Conservation (phyloP, 1,284 basidiomycete species). For the Ceraceosorus guamensis region DNA sequence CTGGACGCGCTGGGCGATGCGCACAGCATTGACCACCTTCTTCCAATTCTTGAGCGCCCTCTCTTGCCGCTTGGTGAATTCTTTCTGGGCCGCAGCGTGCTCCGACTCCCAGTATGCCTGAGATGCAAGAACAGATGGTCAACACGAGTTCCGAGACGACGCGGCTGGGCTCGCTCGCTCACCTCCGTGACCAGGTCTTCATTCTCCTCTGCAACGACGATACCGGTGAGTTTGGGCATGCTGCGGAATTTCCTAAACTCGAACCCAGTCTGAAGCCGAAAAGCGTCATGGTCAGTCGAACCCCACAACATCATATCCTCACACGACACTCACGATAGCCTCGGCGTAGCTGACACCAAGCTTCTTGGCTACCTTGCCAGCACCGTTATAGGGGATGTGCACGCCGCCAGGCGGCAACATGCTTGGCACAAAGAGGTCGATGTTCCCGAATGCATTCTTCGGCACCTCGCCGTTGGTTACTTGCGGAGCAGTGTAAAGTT, state of each 20-base stretch:
- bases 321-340: slow-evolving; percentile 63
- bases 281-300: neutral
- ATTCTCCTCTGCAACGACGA: slow-evolving; percentile 78
- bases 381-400: slow-evolving; percentile 64
- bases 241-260: slow-evolving; percentile 89
- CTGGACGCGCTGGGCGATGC: slow-evolving; percentile 72
- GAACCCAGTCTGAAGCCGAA: slow-evolving; percentile 65
- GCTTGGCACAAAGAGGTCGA: slow-evolving; percentile 87
- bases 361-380: slow-evolving; percentile 73
- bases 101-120: slow-evolving; percentile 79
- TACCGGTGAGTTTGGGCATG: slow-evolving; percentile 73
- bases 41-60: slow-evolving; percentile 79
- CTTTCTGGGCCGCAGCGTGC: slow-evolving; percentile 68
- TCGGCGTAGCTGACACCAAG: slow-evolving; percentile 85
- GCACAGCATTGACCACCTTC: slow-evolving; percentile 75
- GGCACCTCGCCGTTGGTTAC: slow-evolving; percentile 83
- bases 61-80: slow-evolving; percentile 67
- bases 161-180: slow-evolving; percentile 20
- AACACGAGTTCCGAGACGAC: neutral
- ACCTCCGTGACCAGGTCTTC: slow-evolving; percentile 72
- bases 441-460: slow-evolving; percentile 92
- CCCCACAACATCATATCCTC: neutral
- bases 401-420: slow-evolving; percentile 86
- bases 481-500: slow-evolving; percentile 68
- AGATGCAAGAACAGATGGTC: slow-evolving; percentile 57